Conservation (phyloP, 306 rosid species). For the Casuarina equisetifolia region DNA sequence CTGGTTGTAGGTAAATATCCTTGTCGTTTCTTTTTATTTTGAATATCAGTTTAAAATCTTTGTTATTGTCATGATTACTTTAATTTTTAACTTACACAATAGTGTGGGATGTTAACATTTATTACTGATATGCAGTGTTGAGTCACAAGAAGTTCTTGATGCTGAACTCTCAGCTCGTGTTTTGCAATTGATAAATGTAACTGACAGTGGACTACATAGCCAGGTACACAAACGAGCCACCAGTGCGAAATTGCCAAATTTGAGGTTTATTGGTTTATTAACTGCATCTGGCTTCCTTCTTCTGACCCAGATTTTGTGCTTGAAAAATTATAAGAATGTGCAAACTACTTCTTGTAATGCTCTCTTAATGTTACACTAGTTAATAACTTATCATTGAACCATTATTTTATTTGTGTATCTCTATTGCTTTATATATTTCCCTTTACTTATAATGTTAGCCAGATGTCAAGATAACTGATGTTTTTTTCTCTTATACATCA, state of each 20-base stretch:
- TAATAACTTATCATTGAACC: background rate
- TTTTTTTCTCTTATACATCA: too few relatives aligned
- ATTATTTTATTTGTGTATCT: background rate
- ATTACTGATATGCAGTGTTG: constrained; percentile 58
- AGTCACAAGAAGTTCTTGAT: constrained; percentile 92
- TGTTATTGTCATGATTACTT: background rate
- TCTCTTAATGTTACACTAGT: background rate
- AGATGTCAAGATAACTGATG: too few relatives aligned
- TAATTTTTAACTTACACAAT: background rate
- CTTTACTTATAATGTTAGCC: too few relatives aligned
- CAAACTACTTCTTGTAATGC: background rate
- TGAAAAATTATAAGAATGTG: too few relatives aligned
- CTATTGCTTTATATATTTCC: too few relatives aligned
- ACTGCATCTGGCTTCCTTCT: background rate
- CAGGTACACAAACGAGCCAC: constrained; percentile 59
- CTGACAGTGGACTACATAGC: constrained; percentile 88
- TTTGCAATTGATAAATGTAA: constrained; percentile 82
- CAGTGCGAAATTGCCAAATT: background rate
- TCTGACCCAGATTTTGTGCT: background rate
- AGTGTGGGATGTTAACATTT: background rate
- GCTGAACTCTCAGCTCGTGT: constrained; percentile 98
- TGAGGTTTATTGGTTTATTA: background rate
- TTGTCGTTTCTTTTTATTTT: background rate
- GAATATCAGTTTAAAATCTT: background rate
- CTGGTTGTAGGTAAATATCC: constrained; percentile 80